phyloP scores from a whole-genome alignment of 2,329 filamentous ascomycete genomes.

The Macrophomina tecta region DNA sequence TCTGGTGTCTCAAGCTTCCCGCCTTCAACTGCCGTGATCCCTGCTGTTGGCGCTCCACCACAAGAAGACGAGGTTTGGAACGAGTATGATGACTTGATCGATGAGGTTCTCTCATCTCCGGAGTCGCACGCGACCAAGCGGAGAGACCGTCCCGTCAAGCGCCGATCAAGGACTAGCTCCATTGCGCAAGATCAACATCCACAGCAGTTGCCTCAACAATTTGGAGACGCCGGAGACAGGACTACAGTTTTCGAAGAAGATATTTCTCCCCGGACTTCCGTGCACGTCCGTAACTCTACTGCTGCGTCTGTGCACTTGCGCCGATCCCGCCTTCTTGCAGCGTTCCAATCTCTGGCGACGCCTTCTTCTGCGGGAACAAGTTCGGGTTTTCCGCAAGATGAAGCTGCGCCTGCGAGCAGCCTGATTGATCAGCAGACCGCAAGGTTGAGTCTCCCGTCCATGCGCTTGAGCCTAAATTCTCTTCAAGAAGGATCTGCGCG shows the following conservation, averaged over 20 bases:
- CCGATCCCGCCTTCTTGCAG: conserved; percentile 58
- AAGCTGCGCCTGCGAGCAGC: background rate
- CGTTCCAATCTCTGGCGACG: conserved; percentile 46
- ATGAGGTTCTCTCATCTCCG: conserved; percentile 60
- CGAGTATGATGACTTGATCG: conserved; percentile 88
- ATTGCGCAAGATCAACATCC: background rate
- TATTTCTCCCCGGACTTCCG: conserved; percentile 22
- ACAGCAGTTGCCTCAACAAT: background rate
- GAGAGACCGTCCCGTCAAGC: conserved; percentile 4
- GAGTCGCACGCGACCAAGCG: conserved; percentile 17
- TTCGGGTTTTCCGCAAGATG: conserved; percentile 8
- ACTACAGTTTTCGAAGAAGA: conserved; percentile 20
- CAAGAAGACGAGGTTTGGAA: conserved; percentile 91
- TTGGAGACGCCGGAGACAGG: conserved; percentile 11
- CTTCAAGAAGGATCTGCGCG: conserved; percentile 36
- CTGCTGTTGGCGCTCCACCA: conserved; percentile 65
- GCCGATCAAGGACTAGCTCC: conserved; percentile 15
- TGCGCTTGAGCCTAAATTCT: conserved; percentile 22
- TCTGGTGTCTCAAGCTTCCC: conserved; percentile 66
- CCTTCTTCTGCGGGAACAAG: conserved; percentile 35
- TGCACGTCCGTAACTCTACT: conserved; percentile 24
- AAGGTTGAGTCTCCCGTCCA: conserved; percentile 27
- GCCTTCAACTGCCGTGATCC: conserved; percentile 70
- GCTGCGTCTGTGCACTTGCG: conserved; percentile 49
- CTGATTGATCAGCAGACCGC: conserved; percentile 18